Evolutionary conservation across 1,284 basidiomycete species (phyloP), one percentile per base, ranked within the genome.

Genomic region (Ustilago sp.): DNA sequence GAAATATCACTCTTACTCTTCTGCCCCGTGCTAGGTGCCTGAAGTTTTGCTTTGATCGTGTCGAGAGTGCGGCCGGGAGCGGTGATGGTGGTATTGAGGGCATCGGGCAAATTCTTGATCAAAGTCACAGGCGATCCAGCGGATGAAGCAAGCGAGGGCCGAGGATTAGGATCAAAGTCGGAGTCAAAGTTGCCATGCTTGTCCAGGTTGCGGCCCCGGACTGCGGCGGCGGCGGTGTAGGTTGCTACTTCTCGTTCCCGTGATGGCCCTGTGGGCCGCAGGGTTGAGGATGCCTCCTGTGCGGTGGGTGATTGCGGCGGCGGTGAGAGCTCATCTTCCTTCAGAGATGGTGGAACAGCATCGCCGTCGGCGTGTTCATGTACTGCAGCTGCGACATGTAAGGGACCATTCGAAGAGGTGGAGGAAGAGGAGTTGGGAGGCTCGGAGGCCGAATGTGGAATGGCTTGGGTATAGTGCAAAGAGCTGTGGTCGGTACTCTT

Each of bases 1-100:
- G 64, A 51, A 36, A 71, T 71, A 2, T 76, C 68, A 43, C 68
- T 71, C 52, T 76, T 76, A 59, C 68, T 76, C 62, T 76, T 76
- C 7, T 55, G 38, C 0, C 23, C 48, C 13, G 67, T 76, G 19
- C 68, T 76, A 0, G 74, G 74, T 17, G 64, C 32, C 19, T 62
- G 53, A 13, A 76, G 59, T 31, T 76, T 76, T 8, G 35, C 6
- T 32, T 68, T 76, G 68, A 76, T 71, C 9, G 68, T 51, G 17
- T 68, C 65, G 32, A 76, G 50, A 0, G 74, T 68, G 19, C 68
- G 58, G 3, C 39, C 61, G 0, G 73, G 68, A 8, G 63, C 68
- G 15, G 60, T 54, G 9, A 69, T 47, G 35, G 72, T 69, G n/a
- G 56, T 67, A 31, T 43, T 57, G 41, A 74, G 50, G 28, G 64